phyloP scores from a whole-genome alignment of 768 basidiomycete species.

The Pholiota conissans region DNA sequence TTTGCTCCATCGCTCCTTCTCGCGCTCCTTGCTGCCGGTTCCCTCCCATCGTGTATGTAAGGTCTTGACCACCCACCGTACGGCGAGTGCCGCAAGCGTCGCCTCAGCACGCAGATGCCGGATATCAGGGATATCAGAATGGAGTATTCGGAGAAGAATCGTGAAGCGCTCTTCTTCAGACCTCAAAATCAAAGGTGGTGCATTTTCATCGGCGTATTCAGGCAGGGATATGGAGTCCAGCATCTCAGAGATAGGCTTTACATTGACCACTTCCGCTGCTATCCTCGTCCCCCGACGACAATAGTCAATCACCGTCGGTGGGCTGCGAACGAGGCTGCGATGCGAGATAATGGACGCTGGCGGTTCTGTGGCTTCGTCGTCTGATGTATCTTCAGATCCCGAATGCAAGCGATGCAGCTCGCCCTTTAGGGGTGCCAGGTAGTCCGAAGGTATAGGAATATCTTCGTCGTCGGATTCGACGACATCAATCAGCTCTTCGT shows the following conservation, averaged over 20 bases:
- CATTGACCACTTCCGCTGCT: slow-evolving; percentile 54
- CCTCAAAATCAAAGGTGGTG: slow-evolving; percentile 47
- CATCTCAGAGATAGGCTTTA: slow-evolving; percentile 49
- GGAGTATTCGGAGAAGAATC: slow-evolving; percentile 54
- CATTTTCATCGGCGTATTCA: slow-evolving; percentile 28
- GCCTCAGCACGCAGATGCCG: slow-evolving; percentile 44
- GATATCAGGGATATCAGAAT: slow-evolving; percentile 52
- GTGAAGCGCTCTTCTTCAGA: slow-evolving; percentile 51
- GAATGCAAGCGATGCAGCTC: slow-evolving; percentile 59
- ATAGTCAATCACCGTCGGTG: slow-evolving; percentile 50
- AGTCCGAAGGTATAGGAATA: slow-evolving; percentile 34
- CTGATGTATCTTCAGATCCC: slow-evolving; percentile 33
- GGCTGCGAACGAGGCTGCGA: slow-evolving; percentile 24
- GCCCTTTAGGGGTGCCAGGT: slow-evolving; percentile 68
- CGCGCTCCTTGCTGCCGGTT: slow-evolving; percentile 52
- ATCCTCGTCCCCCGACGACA: slow-evolving; percentile 70
- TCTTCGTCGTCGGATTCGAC: slow-evolving; percentile 54
- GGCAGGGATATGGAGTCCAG: slow-evolving; percentile 40
- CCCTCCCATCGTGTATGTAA: slow-evolving; percentile 54
- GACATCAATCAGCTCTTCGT: slow-evolving; percentile 68
- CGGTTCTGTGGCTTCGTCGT: slow-evolving; percentile 30
- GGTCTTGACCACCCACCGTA: slow-evolving; percentile 61
- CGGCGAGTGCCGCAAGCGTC: slow-evolving; percentile 51
- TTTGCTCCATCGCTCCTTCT: slow-evolving; percentile 69
- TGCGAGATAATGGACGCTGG: slow-evolving; percentile 34